Base-by-base conservation (phyloP, 305 asterid species). In the Solanum hybrid region DNA sequence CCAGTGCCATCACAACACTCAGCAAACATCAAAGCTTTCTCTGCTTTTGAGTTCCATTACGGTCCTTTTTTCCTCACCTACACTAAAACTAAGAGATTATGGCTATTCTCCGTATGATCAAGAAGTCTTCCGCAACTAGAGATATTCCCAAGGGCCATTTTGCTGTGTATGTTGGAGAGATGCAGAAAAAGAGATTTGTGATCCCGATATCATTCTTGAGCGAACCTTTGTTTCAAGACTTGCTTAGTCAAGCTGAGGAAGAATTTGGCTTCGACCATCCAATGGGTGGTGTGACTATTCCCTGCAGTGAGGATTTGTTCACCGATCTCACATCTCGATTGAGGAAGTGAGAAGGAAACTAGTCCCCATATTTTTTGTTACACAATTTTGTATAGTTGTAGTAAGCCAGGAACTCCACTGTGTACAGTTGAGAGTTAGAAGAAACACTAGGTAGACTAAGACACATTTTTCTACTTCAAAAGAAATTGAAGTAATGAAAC, bases 291-390 rank as follows among this genome's bases (percentile, higher is more conserved):
- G 89, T 86, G 27, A 89, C 89, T 31, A 85, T 75, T 85, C 99
- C 99, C 0, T 96, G 98, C 73, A 73, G 79, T 2, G 89, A 87
- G 29, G 89, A 87, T 73, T 35, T 37, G 27, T 87, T 87, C 82
- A 36, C 38, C 7, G 40, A 72, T 87, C 36, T 87, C 26, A 87
- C 37, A 35, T 87, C 72, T 69, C 81, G 82, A 31, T 72, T 87
- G 82, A 80, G 36, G 86, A 38, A 38, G 14, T 80, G 36, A 80
- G 13, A 38, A 38, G 86, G 13, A 38, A 38, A 26, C 60, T 5
- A 4, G 86, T 80, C 14, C 22, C 36, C 24, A 40, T 26, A 4
- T 6, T 26, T 80, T 80, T 14, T 5, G 5, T 19, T 80, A 80
- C 69, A 38, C 36, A 40, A 4, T 80, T 38, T 40, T 80, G 66